phyloP scores from a whole-genome alignment of 2,329 filamentous ascomycete genomes.

The Emmonsia crescens region DNA sequence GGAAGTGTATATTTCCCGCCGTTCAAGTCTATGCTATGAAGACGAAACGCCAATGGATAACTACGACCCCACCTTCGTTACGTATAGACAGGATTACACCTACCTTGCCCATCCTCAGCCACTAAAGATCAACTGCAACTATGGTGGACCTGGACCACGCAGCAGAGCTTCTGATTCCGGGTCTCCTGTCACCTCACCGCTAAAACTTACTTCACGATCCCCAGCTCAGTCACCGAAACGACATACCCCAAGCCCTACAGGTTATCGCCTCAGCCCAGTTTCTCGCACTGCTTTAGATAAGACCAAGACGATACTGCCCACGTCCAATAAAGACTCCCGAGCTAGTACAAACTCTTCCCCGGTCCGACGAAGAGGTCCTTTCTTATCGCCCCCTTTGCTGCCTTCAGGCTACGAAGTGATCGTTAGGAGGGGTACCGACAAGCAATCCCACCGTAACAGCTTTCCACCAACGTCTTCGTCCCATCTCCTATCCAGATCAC shows the following conservation, averaged over 20 bases:
- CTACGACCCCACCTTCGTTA: neutral
- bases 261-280: neutral
- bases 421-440: neutral
- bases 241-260: neutral
- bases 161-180: neutral
- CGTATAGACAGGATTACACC: neutral
- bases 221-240: neutral
- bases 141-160: neutral
- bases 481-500: constrained; percentile 3
- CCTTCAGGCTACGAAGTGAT: neutral
- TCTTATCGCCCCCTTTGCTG: neutral
- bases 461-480: neutral
- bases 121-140: constrained; percentile 2
- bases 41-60: neutral
- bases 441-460: neutral
- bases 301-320: neutral
- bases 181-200: neutral
- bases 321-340: neutral
- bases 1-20: neutral
- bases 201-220: neutral
- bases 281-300: neutral
- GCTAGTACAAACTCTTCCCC: constrained; percentile 1
- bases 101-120: constrained; percentile 3
- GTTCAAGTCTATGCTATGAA: neutral
- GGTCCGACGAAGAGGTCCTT: neutral